Conservation (phyloP, 495 filamentous ascomycete species). For the Penicillium odoratum region DNA sequence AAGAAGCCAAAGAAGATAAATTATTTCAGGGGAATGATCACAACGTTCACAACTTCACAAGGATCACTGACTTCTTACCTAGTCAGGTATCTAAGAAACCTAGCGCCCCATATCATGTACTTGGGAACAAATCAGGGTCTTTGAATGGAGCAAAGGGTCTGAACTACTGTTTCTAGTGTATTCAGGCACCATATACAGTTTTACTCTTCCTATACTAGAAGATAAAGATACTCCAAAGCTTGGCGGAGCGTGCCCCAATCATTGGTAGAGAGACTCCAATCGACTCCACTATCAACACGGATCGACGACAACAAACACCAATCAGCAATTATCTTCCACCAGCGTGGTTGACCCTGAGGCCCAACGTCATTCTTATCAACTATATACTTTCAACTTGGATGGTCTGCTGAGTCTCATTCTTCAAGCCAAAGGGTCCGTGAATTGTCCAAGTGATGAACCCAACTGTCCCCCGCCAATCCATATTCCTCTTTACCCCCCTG, state of each 20-base stretch:
- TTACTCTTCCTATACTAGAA: background rate
- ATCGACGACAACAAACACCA: conserved; percentile 1
- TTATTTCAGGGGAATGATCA: background rate
- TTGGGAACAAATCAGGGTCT: background rate
- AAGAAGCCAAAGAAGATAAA: background rate
- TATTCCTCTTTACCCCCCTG: conserved; percentile 56
- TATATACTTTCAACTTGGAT: background rate
- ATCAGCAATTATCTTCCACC: background rate
- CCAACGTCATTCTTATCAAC: conserved; percentile 1
- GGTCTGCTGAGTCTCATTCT: conserved; percentile 1
- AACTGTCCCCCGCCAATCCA: conserved; percentile 56
- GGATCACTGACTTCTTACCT: background rate
- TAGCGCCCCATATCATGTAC: background rate
- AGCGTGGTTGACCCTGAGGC: conserved; percentile 13
- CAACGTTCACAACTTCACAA: background rate
- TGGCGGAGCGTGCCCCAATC: conserved; percentile 7
- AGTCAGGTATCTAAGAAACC: background rate
- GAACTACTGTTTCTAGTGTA: background rate
- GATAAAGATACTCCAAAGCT: conserved; percentile 14
- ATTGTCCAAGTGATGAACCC: conserved; percentile 58
- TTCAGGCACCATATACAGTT: background rate
- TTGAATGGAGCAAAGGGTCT: background rate
- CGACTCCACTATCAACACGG: background rate
- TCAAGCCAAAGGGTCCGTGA: conserved; percentile 43
- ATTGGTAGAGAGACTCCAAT: conserved; percentile 8